phyloP scores from a whole-genome alignment of 805 yeast genomes.

The Sungouiozyma intestinalis region DNA sequence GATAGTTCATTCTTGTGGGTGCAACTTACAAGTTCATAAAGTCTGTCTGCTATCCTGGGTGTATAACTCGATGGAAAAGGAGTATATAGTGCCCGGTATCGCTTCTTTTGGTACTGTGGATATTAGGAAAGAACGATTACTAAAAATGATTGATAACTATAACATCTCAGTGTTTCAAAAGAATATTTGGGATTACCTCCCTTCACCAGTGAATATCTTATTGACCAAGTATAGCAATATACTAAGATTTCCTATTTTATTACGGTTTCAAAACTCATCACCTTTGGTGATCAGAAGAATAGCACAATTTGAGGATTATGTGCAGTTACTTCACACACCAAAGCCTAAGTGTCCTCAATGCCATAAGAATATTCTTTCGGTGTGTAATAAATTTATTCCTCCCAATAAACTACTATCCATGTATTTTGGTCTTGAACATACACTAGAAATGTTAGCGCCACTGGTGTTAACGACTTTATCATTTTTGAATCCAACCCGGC shows the following conservation, averaged over 20 bases:
- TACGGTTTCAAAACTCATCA: not conserved
- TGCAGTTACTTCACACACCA: not conserved
- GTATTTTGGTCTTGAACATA: conserved; percentile 1
- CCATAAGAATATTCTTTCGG: conserved; percentile 3
- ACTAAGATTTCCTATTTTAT: not conserved
- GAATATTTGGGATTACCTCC: conserved; percentile 1
- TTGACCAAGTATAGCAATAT: not conserved
- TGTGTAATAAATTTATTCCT: conserved; percentile 1
- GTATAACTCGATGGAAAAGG: conserved; percentile 6
- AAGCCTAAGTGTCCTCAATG: conserved; percentile 10
- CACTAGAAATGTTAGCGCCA: conserved; percentile 4
- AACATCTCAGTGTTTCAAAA: not conserved
- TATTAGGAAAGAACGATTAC: not conserved
- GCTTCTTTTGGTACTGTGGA: not conserved
- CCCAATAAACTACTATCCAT: conserved; percentile 1
- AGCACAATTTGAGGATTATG: not conserved
- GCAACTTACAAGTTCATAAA: conserved; percentile 24
- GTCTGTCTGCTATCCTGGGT: conserved; percentile 19
- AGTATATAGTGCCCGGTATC: not conserved
- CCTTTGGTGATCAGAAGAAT: not conserved
- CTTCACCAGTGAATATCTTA: not conserved
- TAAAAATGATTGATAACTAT: not conserved
- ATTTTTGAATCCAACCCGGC: conserved; percentile 11
- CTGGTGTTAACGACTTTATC: conserved; percentile 1
- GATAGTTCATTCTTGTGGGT: conserved; percentile 23